Base-by-base conservation (phyloP, 2,329 filamentous ascomycete genomes). In the Fonsecaea nubica region DNA sequence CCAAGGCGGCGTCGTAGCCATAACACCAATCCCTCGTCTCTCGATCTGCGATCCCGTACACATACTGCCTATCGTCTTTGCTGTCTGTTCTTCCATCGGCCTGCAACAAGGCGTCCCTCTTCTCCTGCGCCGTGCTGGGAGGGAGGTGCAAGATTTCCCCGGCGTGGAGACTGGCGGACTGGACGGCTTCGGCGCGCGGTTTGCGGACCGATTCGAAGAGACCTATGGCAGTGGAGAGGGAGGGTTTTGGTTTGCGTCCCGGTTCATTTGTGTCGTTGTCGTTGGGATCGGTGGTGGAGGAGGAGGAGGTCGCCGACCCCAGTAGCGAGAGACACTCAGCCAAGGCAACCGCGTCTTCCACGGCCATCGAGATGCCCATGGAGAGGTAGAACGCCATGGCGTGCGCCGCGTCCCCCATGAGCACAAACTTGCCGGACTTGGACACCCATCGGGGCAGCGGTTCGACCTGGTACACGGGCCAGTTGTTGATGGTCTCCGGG, bases 21-120 rank as follows among this genome's bases (percentile, higher is more conserved):
- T 36, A 55, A n/a, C 53, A 55, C 53, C 53, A 55, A 18, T 55
- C 53, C 53, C 53, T 55, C 53, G 35, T 38, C 53, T 38, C n/a
- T 2, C 32, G 53, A 18, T 55, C 53, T 0, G 53, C 53, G n/a
- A 55, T 55, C 10, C 53, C 53, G 35, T 55, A 55, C n/a, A 21
- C 30, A 18, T 35, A 55, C 32, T 55, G 32, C 32, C 35, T 38
- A 18, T 55, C 32, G 36, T 55, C 53, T 36, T 36, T 7, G 2
- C n/a, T 55, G 2, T 38, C 53, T 15, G 25, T 55, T n/a, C 7
- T 30, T 33, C 53, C 53, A 18, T 55, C 53, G 32, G n/a, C 53
- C 7, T 35, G 30, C 21, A 55, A 36, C 45, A 25, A 4, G 30
- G 53, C 53, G 35, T 55, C 53, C 32, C 53, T 33, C 15, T n/a